Base-by-base conservation (phyloP, 2,329 filamentous ascomycete genomes). In the Coniochaeta prunicola region DNA sequence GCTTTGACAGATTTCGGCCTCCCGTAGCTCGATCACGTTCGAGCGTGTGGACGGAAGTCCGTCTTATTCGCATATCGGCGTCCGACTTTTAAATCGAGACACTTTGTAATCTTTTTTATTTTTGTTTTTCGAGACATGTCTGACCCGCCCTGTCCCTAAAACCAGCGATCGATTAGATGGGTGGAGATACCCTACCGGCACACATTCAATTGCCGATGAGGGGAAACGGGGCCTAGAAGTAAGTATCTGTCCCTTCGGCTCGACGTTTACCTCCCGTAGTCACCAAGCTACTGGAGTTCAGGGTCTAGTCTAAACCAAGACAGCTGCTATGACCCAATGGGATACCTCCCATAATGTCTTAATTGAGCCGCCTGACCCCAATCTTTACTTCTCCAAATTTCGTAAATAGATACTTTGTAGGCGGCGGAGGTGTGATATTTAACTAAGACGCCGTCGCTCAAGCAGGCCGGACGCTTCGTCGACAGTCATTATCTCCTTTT, bases 161-260 rank as follows among this genome's bases (percentile, higher is more conserved):
- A 5, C 19, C 36, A n/a, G n/a, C n/a, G n/a, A n/a, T n/a, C n/a
- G n/a, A n/a, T n/a, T n/a, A n/a, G n/a, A n/a, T n/a, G n/a, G 40
- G 19, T 45, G 40, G 40, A 45, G 40, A 10, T 45, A 21, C 19
- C 9, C 9, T 10, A 2, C 40, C 40, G 40, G 40, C 19, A 26
- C 40, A 12, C 19, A 45, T 50, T 50, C 45, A 50, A 50, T 50
- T 50, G 45, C 45, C 45, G 45, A 50, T 50, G 45, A 50, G 45
- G 45, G 45, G 45, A 28, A 48, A 13, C 45, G 24, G 45, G 45
- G 24, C 21, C 45, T 50, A 50, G 45, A 50, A 28, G 21, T 50
- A 50, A 17, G 24, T 17, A 17, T 30, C 24, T 15, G 21, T 8
- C 40, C 30, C 42, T 15, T n/a, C n/a, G n/a, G n/a, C 21, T 28